Evolutionary conservation across 345 rosid species (phyloP), one percentile per base, ranked within the genome.

Genomic region (Eucalyptus globulus): DNA sequence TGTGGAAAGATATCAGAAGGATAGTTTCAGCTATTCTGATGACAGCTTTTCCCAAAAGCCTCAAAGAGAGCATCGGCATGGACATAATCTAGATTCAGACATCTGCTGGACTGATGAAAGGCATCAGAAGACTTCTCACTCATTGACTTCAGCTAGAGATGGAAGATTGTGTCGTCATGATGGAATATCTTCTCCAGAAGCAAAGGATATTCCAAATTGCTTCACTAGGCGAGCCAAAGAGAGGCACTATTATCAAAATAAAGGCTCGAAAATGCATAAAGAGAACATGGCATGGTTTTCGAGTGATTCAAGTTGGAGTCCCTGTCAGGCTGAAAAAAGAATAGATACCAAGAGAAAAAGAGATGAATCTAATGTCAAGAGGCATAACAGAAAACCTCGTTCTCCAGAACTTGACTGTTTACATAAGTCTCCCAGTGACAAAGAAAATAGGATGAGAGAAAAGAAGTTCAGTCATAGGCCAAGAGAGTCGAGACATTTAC

Each of bases 1-100:
- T 87, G 87, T 85, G 53, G 89, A 92, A 65, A 92, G 91, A 54
- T 24, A 65, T 47, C 65, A 51, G n/a, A 89, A 67, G 92, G 94
- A 76, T 86, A 72, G 80, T 89, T 86, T 37, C 56, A 62, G 88
- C 90, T 81, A 45, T 87, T 92, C 92, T 54, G 89, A 88, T 67
- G 91, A 89, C 72, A 90, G 93, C 91, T 90, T 87, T 85, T 65
- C 87, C 31, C 88, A 83, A 58, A 87, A 89, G 86, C 76, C 90
- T 7, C 87, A 72, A n/a, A 34, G 31, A 87, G 90, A 90, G 87
- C 86, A 56, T 90, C n/a, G 40, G 56, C 87, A 14, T 14, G 19
- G 69, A 80, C 29, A 12, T 54, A 40, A 51, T 80, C 14, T 56
- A 21, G 44, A 88, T 5, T 51, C 34, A 12, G 34, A 76, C 56